Conservation (phyloP, 1,284 basidiomycete species). For the Fistulina hepatica region DNA sequence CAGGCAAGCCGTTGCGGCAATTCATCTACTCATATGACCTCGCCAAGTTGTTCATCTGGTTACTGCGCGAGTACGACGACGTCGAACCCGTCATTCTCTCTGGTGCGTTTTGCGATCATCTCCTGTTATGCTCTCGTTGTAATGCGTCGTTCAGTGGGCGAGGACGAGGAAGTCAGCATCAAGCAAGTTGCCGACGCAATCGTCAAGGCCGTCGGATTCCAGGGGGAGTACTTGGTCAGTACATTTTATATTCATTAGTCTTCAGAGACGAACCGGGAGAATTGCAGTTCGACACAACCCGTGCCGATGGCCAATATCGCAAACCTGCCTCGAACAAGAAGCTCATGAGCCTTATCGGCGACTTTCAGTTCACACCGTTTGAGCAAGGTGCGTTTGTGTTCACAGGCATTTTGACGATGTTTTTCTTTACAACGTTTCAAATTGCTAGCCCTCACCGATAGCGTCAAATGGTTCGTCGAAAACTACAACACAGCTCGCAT, state of each 20-base stretch:
- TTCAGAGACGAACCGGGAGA: too few species aligned
- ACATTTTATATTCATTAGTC: not conserved
- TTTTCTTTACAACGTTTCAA: too few species aligned
- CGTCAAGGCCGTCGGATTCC: slow-evolving; percentile 66
- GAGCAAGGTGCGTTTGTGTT: slow-evolving; percentile 41
- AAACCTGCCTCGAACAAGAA: slow-evolving; percentile 91
- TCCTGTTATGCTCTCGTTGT: not conserved
- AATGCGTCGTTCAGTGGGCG: slow-evolving; percentile 50
- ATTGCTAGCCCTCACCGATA: slow-evolving; percentile 62
- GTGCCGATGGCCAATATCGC: slow-evolving; percentile 81
- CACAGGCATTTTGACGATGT: slow-evolving; percentile 1
- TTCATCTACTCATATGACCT: slow-evolving; percentile 93
- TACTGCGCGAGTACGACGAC: slow-evolving; percentile 76
- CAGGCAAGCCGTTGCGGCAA: slow-evolving; percentile 81
- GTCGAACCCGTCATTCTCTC: slow-evolving; percentile 85
- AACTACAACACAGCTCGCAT: slow-evolving; percentile 62
- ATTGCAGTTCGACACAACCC: slow-evolving; percentile 52
- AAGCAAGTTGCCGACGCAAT: slow-evolving; percentile 76
- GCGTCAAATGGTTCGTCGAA: slow-evolving; percentile 70
- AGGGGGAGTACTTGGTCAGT: slow-evolving; percentile 50
- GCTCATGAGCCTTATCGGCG: slow-evolving; percentile 55
- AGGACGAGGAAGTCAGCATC: slow-evolving; percentile 85
- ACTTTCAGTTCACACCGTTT: slow-evolving; percentile 82
- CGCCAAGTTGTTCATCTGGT: slow-evolving; percentile 89
- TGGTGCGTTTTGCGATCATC: slow-evolving; percentile 31